phyloP scores from a whole-genome alignment of 139 green algal species.

The Chlorella vulgaris region DNA sequence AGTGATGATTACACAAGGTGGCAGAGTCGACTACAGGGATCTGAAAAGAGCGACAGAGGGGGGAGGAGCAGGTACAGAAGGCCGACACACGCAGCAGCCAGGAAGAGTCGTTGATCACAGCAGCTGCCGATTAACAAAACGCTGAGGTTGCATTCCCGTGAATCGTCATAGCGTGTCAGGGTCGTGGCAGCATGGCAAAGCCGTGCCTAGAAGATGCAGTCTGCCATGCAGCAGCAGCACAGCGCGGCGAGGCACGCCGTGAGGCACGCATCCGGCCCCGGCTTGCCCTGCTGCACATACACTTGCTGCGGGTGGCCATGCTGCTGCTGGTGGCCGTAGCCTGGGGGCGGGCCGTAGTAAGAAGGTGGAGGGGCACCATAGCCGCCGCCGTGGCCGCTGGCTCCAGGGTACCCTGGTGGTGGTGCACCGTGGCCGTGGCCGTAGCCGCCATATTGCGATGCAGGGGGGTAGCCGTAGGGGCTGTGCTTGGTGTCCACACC shows the following conservation, averaged over 20 bases:
- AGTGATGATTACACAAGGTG: too few species aligned
- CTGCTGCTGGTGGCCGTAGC: neutral
- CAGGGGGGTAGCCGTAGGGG: slow-evolving; percentile 11
- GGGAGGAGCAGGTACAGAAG: too few species aligned
- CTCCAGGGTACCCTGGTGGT: slow-evolving; percentile 6
- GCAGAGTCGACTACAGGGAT: too few species aligned
- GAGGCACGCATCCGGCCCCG: neutral
- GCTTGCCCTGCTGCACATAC: slow-evolving; percentile 15
- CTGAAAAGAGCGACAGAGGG: too few species aligned
- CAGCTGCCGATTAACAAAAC: neutral
- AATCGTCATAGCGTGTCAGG: neutral
- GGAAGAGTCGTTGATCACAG: neutral
- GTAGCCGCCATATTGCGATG: neutral
- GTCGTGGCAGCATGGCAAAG: too few species aligned
- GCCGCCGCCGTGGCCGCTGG: too few species aligned
- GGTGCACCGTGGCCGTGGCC: neutral
- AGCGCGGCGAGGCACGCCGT: slow-evolving; percentile 21
- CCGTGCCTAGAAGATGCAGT: too few species aligned
- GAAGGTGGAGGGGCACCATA: slow-evolving; percentile 16
- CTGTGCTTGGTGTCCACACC: neutral
- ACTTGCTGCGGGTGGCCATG: neutral
- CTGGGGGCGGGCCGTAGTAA: slow-evolving; percentile 37
- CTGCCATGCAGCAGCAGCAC: slow-evolving; percentile 27
- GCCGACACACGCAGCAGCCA: neutral
- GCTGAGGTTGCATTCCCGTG: neutral